These are phyloP conservation scores for Puccinia polysora DNA, from an alignment of 1,284 basidiomycete genomes.

Conservation along the genomic window DNA sequence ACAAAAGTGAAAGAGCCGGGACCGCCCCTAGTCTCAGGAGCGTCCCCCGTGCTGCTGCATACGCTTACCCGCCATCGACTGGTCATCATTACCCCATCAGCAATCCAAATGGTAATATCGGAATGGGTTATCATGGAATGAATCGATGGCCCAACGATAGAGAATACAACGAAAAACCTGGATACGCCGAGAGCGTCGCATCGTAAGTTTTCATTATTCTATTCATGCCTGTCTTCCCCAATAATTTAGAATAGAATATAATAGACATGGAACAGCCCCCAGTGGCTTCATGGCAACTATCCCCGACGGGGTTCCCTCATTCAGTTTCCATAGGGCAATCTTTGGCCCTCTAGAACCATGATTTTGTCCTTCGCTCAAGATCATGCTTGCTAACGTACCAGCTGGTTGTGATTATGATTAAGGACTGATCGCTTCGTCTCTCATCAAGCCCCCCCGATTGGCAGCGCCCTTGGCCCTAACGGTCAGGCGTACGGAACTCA, in stretches of 20 bases:
- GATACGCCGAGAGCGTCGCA: slow-evolving; percentile 38
- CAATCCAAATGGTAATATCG: not conserved
- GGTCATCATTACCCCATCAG: slow-evolving; percentile 6
- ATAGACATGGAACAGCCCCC: too few relatives aligned
- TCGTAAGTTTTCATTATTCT: slow-evolving; percentile 30
- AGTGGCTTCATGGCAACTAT: too few relatives aligned
- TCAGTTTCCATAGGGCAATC: not conserved
- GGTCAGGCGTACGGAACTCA: not conserved
- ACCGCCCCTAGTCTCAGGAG: not conserved
- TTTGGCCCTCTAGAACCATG: too few relatives aligned
- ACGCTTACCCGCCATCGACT: slow-evolving; percentile 33
- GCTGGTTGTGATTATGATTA: slow-evolving; percentile 6
- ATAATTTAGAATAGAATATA: too few relatives aligned
- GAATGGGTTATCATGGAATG: slow-evolving; percentile 10
- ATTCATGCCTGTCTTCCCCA: not conserved
- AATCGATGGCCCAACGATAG: slow-evolving; percentile 30
- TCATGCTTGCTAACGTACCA: not conserved
- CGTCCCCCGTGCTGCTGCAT: not conserved
- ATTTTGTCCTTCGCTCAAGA: not conserved
- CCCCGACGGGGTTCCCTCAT: too few relatives aligned
- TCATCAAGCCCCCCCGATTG: slow-evolving; percentile 35
- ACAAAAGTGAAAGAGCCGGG: not conserved
- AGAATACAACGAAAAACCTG: slow-evolving; percentile 30
- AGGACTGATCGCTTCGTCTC: slow-evolving; percentile 40
- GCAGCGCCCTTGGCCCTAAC: not conserved